Conservation (phyloP, 805 yeast species). For the Sugiyamaella qingdaonensis region DNA sequence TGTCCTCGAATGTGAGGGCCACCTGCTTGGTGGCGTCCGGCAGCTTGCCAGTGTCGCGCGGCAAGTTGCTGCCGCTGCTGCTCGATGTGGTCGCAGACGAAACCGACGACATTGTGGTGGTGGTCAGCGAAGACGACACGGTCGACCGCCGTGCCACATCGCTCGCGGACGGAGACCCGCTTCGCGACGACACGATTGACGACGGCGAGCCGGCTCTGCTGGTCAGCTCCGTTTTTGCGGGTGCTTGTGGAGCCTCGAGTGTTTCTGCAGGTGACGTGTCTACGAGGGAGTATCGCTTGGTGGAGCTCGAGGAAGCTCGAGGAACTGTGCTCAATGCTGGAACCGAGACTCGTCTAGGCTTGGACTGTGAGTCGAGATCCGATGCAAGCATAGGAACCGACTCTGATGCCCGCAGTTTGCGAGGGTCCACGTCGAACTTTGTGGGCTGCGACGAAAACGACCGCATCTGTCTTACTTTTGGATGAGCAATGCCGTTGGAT, state of each 20-base stretch:
- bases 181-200: not conserved
- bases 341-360: not conserved
- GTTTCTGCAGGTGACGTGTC: not conserved
- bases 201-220: not conserved
- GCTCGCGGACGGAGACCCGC: not conserved
- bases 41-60: not conserved
- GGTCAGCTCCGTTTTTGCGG: too few relatives aligned
- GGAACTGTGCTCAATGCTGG: not conserved
- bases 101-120: not conserved
- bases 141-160: not conserved
- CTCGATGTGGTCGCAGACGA: not conserved
- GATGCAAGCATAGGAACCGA: not conserved
- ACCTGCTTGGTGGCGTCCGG: not conserved
- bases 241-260: not conserved
- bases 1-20: slow-evolving; percentile 35
- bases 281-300: not conserved
- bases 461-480: not conserved
- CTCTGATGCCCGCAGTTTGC: not conserved
- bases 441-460: slow-evolving; percentile 1
- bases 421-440: not conserved
- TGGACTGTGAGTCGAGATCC: not conserved
- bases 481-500: not conserved
- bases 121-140: not conserved
- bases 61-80: not conserved
- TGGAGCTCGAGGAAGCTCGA: not conserved